A percentile compares a stretch with the other conserved stretches of the same genome.
These are phyloP conservation scores for Dicorynia guianensis DNA, from an alignment of 306 rosid species.

Conservation along the genomic window DNA sequence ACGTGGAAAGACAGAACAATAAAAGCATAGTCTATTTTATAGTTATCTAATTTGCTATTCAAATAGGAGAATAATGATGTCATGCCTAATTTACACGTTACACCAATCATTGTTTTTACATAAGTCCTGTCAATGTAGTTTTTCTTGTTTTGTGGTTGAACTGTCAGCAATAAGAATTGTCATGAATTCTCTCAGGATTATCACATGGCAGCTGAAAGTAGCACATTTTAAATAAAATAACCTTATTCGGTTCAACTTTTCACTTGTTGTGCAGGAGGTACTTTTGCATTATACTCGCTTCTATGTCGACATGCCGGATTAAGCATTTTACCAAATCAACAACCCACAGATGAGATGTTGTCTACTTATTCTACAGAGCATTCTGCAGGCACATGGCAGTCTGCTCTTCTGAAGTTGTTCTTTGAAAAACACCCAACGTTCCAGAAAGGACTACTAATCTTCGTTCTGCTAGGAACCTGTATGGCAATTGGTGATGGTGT, in stretches of 20 bases:
- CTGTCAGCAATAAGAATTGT: slow-evolving; percentile 18
- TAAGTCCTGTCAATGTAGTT: slow-evolving; percentile 10
- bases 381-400: slow-evolving; percentile 55
- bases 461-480: slow-evolving; percentile 75
- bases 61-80: slow-evolving; percentile 1
- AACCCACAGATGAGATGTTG: slow-evolving; percentile 59
- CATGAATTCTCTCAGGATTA: neutral
- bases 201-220: slow-evolving; percentile 14
- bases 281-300: slow-evolving; percentile 80
- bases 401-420: slow-evolving; percentile 55
- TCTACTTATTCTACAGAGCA: slow-evolving; percentile 51
- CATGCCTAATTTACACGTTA: neutral
- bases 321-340: slow-evolving; percentile 72
- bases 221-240: slow-evolving; percentile 19
- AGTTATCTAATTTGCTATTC: slow-evolving; percentile 7
- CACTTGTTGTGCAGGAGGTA: slow-evolving; percentile 67
- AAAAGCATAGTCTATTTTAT: neutral
- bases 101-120: neutral
- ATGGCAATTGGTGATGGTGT: slow-evolving; percentile 78
- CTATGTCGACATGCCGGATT: slow-evolving; percentile 73
- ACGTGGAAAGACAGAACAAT: neutral
- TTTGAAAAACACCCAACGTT: slow-evolving; percentile 59
- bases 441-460: slow-evolving; percentile 57
- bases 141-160: neutral
- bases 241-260: slow-evolving; percentile 37